Conservation (phyloP, 1,284 basidiomycete genomes). For the Pseudozyma sp. region DNA sequence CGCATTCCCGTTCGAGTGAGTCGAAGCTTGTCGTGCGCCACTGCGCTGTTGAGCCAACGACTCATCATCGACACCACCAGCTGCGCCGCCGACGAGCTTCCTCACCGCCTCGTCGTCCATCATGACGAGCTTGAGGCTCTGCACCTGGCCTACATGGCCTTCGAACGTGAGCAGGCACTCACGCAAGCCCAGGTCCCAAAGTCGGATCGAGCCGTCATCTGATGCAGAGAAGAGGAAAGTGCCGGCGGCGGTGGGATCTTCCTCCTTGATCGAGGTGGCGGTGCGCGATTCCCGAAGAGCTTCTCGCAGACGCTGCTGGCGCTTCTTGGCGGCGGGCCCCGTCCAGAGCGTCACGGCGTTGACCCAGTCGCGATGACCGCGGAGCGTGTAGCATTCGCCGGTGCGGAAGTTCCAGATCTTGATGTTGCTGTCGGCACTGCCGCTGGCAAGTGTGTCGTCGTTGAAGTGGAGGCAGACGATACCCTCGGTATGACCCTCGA, state of each 20-base stretch:
- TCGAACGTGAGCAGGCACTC: constrained; percentile 85
- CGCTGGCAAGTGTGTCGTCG: constrained; percentile 82
- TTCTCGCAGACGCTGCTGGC: constrained; percentile 33
- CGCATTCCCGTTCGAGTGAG: constrained; percentile 4
- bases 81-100: constrained; percentile 54
- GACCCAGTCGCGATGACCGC: constrained; percentile 96
- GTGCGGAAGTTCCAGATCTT: constrained; percentile 88
- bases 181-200: constrained; percentile 89
- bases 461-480: constrained; percentile 94
- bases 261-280: constrained; percentile 72
- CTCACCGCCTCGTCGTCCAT: constrained; percentile 63
- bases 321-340: constrained; percentile 71
- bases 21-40: background rate
- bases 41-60: constrained; percentile 23
- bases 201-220: constrained; percentile 90
- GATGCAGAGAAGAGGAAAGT: constrained; percentile 87
- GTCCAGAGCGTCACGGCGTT: constrained; percentile 96
- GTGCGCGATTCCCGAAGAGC: constrained; percentile 35
- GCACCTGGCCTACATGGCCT: constrained; percentile 94
- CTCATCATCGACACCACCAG: constrained; percentile 62
- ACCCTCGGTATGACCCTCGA: constrained; percentile 90
- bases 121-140: constrained; percentile 84
- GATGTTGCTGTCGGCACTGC: constrained; percentile 67
- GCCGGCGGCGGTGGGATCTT: constrained; percentile 41
- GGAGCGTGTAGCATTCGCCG: constrained; percentile 88